phyloP scores from a whole-genome alignment of 2,329 filamentous ascomycete species.

The Neofusicoccum cordaticola region DNA sequence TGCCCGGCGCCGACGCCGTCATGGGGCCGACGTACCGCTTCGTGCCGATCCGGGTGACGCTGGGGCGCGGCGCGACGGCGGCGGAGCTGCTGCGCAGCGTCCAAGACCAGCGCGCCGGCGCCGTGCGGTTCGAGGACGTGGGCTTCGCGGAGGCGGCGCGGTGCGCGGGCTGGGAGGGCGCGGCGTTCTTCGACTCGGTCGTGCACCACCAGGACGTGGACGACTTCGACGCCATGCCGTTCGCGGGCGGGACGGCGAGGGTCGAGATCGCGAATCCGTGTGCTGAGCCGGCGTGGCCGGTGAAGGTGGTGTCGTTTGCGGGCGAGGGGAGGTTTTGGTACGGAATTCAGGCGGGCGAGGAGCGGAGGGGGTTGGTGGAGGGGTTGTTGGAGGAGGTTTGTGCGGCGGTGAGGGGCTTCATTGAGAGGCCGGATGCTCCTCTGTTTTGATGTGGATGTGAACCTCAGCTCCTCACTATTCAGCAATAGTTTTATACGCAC shows the following conservation, averaged over 20 bases:
- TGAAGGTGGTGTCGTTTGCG: constrained; percentile 26
- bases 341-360: background rate
- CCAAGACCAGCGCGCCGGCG: constrained; percentile 35
- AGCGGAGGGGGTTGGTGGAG: background rate
- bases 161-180: constrained; percentile 28
- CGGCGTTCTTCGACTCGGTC: constrained; percentile 35
- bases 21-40: constrained; percentile 68
- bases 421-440: background rate
- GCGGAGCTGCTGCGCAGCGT: constrained; percentile 33
- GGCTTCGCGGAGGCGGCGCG: constrained; percentile 35
- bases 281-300: constrained; percentile 26
- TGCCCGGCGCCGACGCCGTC: constrained; percentile 55
- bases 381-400: background rate
- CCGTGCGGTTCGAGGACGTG: constrained; percentile 35
- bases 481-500: too few relatives aligned
- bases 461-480: too few relatives aligned
- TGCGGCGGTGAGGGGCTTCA: background rate
- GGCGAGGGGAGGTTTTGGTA: constrained; percentile 20
- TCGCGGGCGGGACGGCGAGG: constrained; percentile 31
- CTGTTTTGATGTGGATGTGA: background rate
- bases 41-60: constrained; percentile 57
- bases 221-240: constrained; percentile 53
- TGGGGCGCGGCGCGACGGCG: constrained; percentile 44
- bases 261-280: constrained; percentile 59
- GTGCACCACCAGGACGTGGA: constrained; percentile 47